Base-by-base conservation (phyloP, 2,329 filamentous ascomycete species). In the Stachybotrys chlorohalonatus region DNA sequence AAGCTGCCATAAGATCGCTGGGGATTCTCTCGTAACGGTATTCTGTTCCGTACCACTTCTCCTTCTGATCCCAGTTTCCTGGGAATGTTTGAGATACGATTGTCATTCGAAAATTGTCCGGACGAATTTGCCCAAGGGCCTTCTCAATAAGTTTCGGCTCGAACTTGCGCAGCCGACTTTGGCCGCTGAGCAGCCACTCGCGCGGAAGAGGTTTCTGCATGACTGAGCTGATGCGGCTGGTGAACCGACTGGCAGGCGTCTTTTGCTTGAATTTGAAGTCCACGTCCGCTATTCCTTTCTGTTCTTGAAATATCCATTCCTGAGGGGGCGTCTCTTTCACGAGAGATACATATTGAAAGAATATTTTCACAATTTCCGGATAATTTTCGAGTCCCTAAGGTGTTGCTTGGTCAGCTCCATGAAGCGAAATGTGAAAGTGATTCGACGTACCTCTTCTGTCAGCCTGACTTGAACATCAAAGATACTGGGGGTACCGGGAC, bases 11-110 rank as follows among this genome's bases (percentile, higher is more conserved):
- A 62, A 96, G 86, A 16, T 91, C 84, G 13, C 79, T 67, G 0
- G 92, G 85, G 42, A 99, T 89, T 65, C 84, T 87, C 66, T 95
- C 88, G 36, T 86, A 80, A 59, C 84, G 89, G 72, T 96, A 95
- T 65, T 97, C 92, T 0, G 94, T 99, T 8, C 93, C 93, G 63
- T 99, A 99, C 94, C 94, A 99, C 67, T 92, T 90, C 74, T 99
- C 94, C 66, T 88, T 95, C 68, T 86, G 75, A 60, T 95, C 81
- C 89, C 90, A 96, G 52, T 83, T 80, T 0, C 90, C 92, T 0
- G 92, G 92, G 61, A 86, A 88, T 8, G 89, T 86, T 65, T 91
- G 89, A 30, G 90, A 93, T 31, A 95, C 84, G 52, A 97, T 78
- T 1, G 84, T 86, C 68, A 96, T 80, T 32, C 90, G 83, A 73